Evolutionary conservation across 208 protist genomes (phyloP).

Genomic region (Crithidia bombi): DNA sequence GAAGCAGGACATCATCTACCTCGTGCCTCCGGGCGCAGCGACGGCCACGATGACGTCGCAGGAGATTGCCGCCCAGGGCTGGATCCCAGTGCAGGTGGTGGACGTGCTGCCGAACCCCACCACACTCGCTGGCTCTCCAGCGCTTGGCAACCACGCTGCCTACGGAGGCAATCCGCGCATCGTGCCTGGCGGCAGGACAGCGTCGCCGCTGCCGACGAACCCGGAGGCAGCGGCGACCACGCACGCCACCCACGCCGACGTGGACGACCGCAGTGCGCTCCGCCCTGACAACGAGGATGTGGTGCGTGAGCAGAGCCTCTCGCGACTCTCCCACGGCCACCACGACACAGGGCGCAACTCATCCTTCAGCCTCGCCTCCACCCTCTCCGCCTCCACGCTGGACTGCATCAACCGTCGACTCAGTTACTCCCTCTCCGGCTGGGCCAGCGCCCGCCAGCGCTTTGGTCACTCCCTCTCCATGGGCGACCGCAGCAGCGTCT

Average conservation of each 20-base stretch:
- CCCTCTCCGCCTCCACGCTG: slow-evolving; percentile 39
- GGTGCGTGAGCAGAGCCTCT: slow-evolving; percentile 13
- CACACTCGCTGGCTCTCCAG: neutral
- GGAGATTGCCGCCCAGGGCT: slow-evolving; percentile 40
- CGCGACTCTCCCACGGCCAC: neutral
- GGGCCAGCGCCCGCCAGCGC: slow-evolving; percentile 18
- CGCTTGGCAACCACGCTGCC: neutral
- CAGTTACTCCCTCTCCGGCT: slow-evolving; percentile 33
- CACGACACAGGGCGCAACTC: slow-evolving; percentile 11
- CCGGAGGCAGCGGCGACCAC: neutral
- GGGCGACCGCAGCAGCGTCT: slow-evolving; percentile 10
- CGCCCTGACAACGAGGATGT: neutral
- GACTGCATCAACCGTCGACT: slow-evolving; percentile 44
- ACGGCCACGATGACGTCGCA: slow-evolving; percentile 33
- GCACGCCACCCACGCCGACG: neutral
- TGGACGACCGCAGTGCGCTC: neutral
- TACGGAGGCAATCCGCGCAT: slow-evolving; percentile 13
- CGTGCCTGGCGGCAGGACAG: neutral
- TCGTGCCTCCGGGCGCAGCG: slow-evolving; percentile 24
- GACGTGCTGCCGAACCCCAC: slow-evolving; percentile 1
- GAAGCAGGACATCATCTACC: slow-evolving; percentile 34
- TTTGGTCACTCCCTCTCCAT: slow-evolving; percentile 18
- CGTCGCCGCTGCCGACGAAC: slow-evolving; percentile 30
- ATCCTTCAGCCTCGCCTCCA: slow-evolving; percentile 24
- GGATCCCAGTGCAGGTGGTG: slow-evolving; percentile 48